Evolutionary conservation across 805 yeast species (phyloP).

Genomic region (Saccharomycopsis sp.): DNA sequence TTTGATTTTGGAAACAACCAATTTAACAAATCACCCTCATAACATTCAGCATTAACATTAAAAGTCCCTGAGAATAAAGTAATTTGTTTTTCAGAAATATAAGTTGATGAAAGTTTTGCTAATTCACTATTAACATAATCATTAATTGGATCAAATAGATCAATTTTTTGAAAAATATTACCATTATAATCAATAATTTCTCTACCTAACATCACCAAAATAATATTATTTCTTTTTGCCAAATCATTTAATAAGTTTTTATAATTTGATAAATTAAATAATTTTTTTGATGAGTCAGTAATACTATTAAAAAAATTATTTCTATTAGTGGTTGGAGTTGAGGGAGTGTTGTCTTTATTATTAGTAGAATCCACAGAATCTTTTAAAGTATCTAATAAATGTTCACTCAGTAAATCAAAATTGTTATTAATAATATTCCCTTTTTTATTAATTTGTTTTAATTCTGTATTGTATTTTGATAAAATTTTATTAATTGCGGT

Average conservation of each 20-base stretch:
- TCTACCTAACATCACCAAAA: slow-evolving; percentile 12
- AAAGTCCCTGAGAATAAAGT: slow-evolving; percentile 74
- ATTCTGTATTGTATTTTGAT: slow-evolving; percentile 13
- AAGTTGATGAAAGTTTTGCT: slow-evolving; percentile 37
- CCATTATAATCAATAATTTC: slow-evolving; percentile 7
- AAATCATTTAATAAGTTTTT: slow-evolving; percentile 16
- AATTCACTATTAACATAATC: slow-evolving; percentile 71
- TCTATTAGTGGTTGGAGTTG: background rate
- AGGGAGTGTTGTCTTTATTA: background rate
- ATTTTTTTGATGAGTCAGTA: slow-evolving; percentile 16
- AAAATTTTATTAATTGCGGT: slow-evolving; percentile 10
- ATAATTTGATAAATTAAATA: slow-evolving; percentile 14
- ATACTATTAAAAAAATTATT: slow-evolving; percentile 11
- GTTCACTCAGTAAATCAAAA: background rate
- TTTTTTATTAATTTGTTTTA: slow-evolving; percentile 14
- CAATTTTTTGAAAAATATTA: slow-evolving; percentile 5
- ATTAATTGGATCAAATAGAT: slow-evolving; percentile 70
- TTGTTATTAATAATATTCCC: slow-evolving; percentile 11
- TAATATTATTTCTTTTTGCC: slow-evolving; percentile 9
- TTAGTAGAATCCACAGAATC: background rate
- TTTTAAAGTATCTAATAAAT: background rate
- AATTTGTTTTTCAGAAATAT: slow-evolving; percentile 50
- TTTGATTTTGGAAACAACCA: slow-evolving; percentile 13
- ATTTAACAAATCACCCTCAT: slow-evolving; percentile 40
- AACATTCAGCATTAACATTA: slow-evolving; percentile 67